Conservation (phyloP, 1,284 basidiomycete species). For the Melampsora abietis-canadensis region DNA sequence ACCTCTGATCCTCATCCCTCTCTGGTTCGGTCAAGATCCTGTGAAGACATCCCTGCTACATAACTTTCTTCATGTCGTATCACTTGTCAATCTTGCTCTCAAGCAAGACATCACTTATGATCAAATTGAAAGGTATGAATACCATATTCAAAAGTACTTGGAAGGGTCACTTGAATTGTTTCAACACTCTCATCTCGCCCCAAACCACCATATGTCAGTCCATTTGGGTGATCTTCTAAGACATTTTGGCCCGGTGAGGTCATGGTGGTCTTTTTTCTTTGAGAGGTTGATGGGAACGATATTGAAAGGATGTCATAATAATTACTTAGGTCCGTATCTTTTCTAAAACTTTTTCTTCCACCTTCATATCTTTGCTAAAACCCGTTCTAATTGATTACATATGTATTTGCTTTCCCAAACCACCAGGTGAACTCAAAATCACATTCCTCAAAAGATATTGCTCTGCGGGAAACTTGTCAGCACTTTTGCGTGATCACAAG, state of each 20-base stretch:
- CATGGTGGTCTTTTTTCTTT: constrained; percentile 9
- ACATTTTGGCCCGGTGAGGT: not conserved
- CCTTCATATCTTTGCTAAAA: not conserved
- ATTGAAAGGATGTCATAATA: constrained; percentile 19
- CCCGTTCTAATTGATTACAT: not conserved
- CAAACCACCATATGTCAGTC: not conserved
- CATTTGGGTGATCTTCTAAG: constrained; percentile 4
- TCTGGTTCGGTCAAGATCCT: not conserved
- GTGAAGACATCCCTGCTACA: not conserved
- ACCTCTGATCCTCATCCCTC: not conserved
- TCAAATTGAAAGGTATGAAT: not conserved
- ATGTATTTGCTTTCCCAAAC: not conserved
- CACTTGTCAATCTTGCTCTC: constrained; percentile 10
- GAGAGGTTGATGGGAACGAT: too few relatives aligned
- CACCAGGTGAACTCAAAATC: constrained; percentile 14
- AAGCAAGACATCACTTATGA: not conserved
- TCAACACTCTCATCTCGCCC: not conserved
- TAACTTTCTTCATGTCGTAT: constrained; percentile 10
- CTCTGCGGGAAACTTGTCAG: constrained; percentile 1
- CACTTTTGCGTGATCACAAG: not conserved
- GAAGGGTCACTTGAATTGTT: not conserved
- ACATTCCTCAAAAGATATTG: constrained; percentile 5
- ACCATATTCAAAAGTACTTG: not conserved
- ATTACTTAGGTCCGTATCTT: constrained; percentile 8
- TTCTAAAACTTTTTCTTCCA: too few relatives aligned